Conservation (phyloP, 2,329 filamentous ascomycete species). For the Diaporthe amygdali region DNA sequence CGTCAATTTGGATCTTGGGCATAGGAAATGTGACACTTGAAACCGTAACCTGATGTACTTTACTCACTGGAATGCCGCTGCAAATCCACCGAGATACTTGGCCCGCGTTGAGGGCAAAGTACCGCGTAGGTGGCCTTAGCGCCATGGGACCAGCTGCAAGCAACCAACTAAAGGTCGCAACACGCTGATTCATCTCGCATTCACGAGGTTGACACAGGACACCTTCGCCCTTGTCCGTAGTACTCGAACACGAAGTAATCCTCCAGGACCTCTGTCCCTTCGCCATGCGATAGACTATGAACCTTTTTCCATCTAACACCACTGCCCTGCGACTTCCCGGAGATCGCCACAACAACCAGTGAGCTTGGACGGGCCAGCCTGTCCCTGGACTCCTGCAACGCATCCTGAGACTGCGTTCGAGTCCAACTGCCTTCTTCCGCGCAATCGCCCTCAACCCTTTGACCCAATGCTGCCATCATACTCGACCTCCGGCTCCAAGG, state of each 20-base stretch:
- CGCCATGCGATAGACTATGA: conserved; percentile 20
- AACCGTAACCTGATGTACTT: not conserved
- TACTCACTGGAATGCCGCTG: not conserved
- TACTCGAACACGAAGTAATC: conserved; percentile 20
- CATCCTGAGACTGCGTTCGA: conserved; percentile 24
- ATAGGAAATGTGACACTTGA: not conserved
- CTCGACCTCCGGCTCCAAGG: conserved; percentile 62
- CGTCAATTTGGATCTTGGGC: conserved; percentile 7
- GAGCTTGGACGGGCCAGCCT: conserved; percentile 25
- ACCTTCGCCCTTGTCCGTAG: conserved; percentile 9
- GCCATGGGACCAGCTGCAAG: not conserved
- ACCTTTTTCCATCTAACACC: conserved; percentile 17
- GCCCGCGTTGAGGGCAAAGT: not conserved
- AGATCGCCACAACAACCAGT: conserved; percentile 4
- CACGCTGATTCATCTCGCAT: conserved; percentile 21
- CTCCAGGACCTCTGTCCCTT: not conserved
- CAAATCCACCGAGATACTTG: not conserved
- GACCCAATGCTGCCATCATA: conserved; percentile 64
- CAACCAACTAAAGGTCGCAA: conserved; percentile 1
- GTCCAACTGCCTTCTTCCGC: not conserved
- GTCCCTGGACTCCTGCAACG: conserved; percentile 22
- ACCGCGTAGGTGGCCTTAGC: conserved; percentile 16
- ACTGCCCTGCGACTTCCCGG: conserved; percentile 12
- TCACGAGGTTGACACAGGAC: conserved; percentile 21
- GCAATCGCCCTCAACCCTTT: conserved; percentile 14